Conservation (phyloP, 768 basidiomycete species). For the Lactifluus volemus region DNA sequence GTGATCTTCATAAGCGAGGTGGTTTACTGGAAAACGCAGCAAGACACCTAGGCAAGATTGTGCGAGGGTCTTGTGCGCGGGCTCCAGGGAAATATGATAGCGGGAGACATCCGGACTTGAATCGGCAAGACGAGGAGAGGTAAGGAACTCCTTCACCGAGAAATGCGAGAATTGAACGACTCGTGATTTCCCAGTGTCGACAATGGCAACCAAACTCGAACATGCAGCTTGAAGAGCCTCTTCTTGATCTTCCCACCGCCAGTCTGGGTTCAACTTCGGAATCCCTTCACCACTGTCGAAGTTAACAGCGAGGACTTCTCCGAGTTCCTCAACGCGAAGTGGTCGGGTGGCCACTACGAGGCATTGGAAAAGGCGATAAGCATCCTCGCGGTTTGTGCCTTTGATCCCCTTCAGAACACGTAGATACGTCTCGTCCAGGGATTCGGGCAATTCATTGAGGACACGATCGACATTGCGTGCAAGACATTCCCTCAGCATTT, state of each 20-base stretch:
- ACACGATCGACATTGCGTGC: neutral
- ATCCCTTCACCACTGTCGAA: neutral
- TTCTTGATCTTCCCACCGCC: neutral
- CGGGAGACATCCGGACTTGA: neutral
- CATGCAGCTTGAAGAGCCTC: neutral
- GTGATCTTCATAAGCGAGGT: neutral
- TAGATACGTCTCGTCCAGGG: neutral
- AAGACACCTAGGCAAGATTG: neutral
- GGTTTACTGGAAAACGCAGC: neutral
- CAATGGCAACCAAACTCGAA: neutral
- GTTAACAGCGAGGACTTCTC: neutral
- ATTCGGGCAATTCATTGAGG: neutral
- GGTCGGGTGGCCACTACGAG: neutral
- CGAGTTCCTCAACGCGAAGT: neutral
- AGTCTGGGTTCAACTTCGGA: neutral
- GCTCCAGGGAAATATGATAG: neutral
- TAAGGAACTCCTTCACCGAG: neutral
- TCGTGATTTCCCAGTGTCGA: neutral
- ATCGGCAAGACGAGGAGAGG: neutral
- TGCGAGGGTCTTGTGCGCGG: neutral
- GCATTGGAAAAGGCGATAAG: neutral
- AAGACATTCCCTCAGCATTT: neutral
- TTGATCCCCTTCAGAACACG: neutral
- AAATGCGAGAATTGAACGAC: neutral
- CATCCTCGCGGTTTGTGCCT: neutral